Evolutionary conservation across 2,329 filamentous ascomycete genomes (phyloP).

Genomic region (Chrysoporthe puriensis): DNA sequence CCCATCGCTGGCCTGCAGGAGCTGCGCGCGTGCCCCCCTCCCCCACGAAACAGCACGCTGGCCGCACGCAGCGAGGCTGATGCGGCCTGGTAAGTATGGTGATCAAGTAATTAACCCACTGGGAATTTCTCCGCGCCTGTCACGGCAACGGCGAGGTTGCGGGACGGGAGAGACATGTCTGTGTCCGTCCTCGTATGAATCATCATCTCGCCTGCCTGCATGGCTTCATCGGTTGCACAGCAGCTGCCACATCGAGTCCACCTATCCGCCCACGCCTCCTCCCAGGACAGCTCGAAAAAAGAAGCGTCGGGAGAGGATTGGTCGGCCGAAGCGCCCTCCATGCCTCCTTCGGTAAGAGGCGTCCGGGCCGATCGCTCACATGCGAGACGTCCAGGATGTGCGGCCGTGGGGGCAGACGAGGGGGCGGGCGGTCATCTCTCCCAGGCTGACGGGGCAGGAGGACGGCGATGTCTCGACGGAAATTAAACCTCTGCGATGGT

Average conservation of each 20-base stretch:
- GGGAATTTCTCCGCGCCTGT: not conserved
- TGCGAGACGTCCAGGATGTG: not conserved
- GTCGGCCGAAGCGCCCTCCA: not conserved
- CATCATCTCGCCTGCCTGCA: constrained; percentile 6
- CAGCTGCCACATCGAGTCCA: constrained; percentile 5
- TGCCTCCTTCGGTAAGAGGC: not conserved
- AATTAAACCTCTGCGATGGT: too few species aligned
- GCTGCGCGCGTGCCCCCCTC: too few species aligned
- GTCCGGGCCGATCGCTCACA: not conserved
- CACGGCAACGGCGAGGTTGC: too few species aligned
- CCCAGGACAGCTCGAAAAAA: not conserved
- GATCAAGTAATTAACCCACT: not conserved
- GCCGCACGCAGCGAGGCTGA: too few species aligned
- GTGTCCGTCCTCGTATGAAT: not conserved
- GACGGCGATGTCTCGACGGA: too few species aligned
- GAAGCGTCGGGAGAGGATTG: not conserved
- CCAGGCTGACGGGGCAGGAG: too few species aligned
- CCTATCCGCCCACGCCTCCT: not conserved
- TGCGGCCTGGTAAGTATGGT: too few species aligned
- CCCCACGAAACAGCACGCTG: too few species aligned
- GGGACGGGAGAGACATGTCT: constrained; percentile 3
- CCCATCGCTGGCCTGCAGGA: too few species aligned
- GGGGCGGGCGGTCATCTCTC: not conserved
- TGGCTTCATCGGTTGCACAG: not conserved
- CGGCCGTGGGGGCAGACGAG: not conserved